phyloP scores from a whole-genome alignment of 306 rosid species.

The Canavalia ensiformis region DNA sequence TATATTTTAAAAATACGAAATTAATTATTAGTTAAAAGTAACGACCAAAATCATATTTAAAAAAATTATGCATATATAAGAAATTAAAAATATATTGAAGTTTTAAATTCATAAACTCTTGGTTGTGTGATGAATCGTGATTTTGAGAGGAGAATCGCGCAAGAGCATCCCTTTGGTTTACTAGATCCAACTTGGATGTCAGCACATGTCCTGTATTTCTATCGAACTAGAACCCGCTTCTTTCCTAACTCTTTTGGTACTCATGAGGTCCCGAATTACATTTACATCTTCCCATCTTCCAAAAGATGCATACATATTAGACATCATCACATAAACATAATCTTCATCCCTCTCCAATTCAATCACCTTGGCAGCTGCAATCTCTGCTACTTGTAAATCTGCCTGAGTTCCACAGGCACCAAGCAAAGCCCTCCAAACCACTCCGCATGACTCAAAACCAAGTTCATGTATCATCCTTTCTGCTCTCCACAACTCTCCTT shows the following conservation, averaged over 20 bases:
- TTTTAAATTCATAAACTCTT: too few relatives aligned
- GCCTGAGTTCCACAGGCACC: slow-evolving; percentile 62
- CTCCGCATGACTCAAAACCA: slow-evolving; percentile 63
- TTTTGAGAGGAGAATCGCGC: too few relatives aligned
- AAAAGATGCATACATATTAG: slow-evolving; percentile 67
- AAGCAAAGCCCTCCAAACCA: slow-evolving; percentile 79
- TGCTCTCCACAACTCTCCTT: slow-evolving; percentile 67
- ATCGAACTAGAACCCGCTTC: slow-evolving; percentile 74
- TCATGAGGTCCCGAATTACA: slow-evolving; percentile 66
- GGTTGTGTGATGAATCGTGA: neutral
- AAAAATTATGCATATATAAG: too few relatives aligned
- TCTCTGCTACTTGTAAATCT: slow-evolving; percentile 61
- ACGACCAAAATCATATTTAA: too few relatives aligned
- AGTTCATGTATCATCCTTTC: slow-evolving; percentile 60
- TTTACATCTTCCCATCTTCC: slow-evolving; percentile 75
- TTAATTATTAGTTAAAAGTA: too few relatives aligned
- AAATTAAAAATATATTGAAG: too few relatives aligned
- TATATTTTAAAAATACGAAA: too few relatives aligned
- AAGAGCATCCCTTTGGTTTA: too few relatives aligned
- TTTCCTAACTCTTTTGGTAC: slow-evolving; percentile 60
- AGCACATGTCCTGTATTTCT: slow-evolving; percentile 19
- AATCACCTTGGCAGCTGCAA: slow-evolving; percentile 71
- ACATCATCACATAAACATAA: slow-evolving; percentile 67
- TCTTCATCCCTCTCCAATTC: slow-evolving; percentile 63
- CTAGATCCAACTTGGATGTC: too few relatives aligned